These are phyloP conservation scores for Ulota crispa DNA, from an alignment of 225 moss, liverwort and hornwort species.

Conservation along the genomic window DNA sequence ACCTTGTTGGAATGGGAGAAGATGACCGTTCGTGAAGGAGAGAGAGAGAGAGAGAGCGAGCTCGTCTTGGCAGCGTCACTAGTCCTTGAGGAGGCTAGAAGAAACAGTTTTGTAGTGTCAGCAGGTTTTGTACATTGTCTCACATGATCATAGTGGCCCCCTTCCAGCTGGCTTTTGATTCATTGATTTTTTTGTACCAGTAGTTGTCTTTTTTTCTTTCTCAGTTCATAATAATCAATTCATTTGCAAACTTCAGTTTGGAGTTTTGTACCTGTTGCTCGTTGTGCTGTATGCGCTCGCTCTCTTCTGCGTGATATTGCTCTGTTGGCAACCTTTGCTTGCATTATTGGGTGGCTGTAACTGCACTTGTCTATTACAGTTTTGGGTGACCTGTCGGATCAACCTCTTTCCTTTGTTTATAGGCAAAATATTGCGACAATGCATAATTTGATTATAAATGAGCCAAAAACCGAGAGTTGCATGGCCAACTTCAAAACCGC, in stretches of 20 bases:
- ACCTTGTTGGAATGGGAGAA: conserved; percentile 5
- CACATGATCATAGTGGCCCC: conserved; percentile 4
- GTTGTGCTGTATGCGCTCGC: background rate
- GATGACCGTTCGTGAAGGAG: background rate
- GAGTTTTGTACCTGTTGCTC: background rate
- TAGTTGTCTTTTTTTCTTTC: conserved; percentile 8
- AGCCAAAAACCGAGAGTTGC: no score
- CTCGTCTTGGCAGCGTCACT: background rate
- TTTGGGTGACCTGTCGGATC: no score
- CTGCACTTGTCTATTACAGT: background rate
- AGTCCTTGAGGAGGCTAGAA: background rate
- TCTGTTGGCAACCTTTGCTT: no score
- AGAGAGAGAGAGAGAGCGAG: background rate
- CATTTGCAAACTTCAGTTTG: background rate
- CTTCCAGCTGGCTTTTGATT: conserved; percentile 2
- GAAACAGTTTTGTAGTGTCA: conserved; percentile 36
- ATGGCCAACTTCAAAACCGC: no score
- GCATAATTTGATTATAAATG: no score
- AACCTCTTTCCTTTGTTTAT: no score
- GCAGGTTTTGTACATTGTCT: conserved; percentile 33
- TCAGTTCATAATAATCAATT: conserved; percentile 13
- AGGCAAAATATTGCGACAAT: no score
- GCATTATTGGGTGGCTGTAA: background rate
- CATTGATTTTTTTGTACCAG: conserved; percentile 26
- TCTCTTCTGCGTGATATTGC: background rate